phyloP scores from a whole-genome alignment of 129 eudicot species.

The Flaveria robusta region DNA sequence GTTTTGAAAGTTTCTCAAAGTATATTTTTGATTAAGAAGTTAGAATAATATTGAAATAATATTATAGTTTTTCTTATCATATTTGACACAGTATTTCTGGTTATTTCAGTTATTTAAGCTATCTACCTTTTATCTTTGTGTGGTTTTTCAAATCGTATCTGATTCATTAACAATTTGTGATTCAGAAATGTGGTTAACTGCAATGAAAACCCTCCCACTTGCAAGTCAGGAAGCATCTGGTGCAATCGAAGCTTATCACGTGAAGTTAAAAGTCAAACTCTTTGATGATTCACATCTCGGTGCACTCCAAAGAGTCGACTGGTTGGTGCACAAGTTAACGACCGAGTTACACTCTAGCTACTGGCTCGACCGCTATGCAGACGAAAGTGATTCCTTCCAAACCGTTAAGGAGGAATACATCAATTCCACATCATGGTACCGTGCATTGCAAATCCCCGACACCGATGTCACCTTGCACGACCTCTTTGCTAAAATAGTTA shows the following conservation, averaged over 20 bases:
- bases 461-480: conserved; percentile 49
- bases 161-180: conserved; percentile 7
- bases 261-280: conserved; percentile 76
- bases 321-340: conserved; percentile 92
- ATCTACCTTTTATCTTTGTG: not conserved
- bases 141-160: not conserved
- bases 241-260: conserved; percentile 95
- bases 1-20: not conserved
- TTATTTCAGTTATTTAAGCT: not conserved
- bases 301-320: conserved; percentile 84
- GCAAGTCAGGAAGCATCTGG: conserved; percentile 95
- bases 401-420: conserved; percentile 79
- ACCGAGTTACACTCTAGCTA: conserved; percentile 89
- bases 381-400: conserved; percentile 87
- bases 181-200: conserved; percentile 91
- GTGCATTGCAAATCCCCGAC: conserved; percentile 84
- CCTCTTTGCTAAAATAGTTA: conserved; percentile 67
- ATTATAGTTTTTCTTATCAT: not conserved
- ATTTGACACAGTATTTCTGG: not conserved
- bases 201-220: conserved; percentile 78
- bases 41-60: not conserved
- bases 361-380: conserved; percentile 95
- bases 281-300: conserved; percentile 91
- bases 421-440: conserved; percentile 93
- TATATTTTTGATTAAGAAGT: not conserved